A percentile compares a stretch with the other conserved stretches of the same genome.
Conservation (phyloP, 768 basidiomycete species). For the Boletus pseudopeckii region DNA sequence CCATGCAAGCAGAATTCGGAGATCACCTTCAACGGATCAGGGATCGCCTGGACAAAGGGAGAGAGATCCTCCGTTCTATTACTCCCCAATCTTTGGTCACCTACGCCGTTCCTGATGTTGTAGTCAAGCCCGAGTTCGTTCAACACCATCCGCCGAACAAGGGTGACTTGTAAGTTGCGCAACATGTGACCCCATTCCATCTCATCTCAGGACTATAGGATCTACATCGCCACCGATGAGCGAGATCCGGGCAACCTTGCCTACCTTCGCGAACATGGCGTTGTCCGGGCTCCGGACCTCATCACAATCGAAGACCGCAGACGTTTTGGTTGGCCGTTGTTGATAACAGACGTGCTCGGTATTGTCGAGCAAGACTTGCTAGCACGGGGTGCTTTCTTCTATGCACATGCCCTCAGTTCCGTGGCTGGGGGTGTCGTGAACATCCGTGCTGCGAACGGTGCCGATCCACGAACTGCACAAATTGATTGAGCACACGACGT, state of each 20-base stretch:
- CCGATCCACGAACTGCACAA: conserved; percentile 36
- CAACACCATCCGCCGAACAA: conserved; percentile 14
- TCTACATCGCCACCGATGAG: conserved; percentile 42
- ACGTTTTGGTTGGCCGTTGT: conserved; percentile 40
- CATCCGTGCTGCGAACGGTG: conserved; percentile 38
- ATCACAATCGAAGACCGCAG: conserved; percentile 41
- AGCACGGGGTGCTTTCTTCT: conserved; percentile 37
- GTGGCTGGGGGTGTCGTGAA: conserved; percentile 42
- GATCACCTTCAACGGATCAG: conserved; percentile 37
- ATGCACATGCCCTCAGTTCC: conserved; percentile 41
- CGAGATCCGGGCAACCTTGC: conserved; percentile 35
- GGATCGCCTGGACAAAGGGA: conserved; percentile 19
- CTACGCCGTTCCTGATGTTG: conserved; percentile 23
- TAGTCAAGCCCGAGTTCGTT: conserved; percentile 16
- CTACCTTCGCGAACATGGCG: conserved; percentile 35
- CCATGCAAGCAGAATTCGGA: conserved; percentile 34
- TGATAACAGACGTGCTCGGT: conserved; percentile 42
- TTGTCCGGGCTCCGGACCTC: conserved; percentile 39
- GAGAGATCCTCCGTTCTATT: conserved; percentile 19
- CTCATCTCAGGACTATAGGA: conserved; percentile 19
- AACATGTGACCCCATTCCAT: neutral
- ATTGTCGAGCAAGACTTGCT: conserved; percentile 44
- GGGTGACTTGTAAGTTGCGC: conserved; percentile 19
- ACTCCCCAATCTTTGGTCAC: conserved; percentile 13
- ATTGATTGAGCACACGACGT: conserved; percentile 30